A percentile compares a stretch with the other conserved stretches of the same genome.
phyloP scores from a whole-genome alignment of 2,329 filamentous ascomycete genomes.

The Clonostachys solani region DNA sequence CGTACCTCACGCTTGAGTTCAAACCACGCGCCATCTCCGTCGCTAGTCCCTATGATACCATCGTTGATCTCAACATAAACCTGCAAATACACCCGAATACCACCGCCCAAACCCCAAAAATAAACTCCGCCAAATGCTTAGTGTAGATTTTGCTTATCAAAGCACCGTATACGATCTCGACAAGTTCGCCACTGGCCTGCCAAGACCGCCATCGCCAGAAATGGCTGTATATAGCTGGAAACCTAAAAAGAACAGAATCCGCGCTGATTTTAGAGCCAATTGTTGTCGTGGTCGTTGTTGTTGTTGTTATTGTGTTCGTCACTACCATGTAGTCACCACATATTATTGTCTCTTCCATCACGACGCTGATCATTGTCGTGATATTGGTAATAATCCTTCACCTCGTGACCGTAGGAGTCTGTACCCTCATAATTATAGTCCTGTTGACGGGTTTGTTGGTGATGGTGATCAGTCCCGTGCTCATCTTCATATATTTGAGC shows the following conservation, averaged over 20 bases:
- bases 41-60: too few species aligned
- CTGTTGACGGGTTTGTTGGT: slow-evolving; percentile 12
- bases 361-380: slow-evolving; percentile 22
- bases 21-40: too few species aligned
- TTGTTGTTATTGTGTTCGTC: neutral
- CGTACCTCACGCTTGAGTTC: too few species aligned
- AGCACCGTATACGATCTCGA: too few species aligned
- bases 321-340: slow-evolving; percentile 31
- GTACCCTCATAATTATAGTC: slow-evolving; percentile 37
- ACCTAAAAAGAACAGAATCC: neutral
- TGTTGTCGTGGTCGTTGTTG: neutral
- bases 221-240: too few species aligned
- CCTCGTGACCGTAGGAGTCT: slow-evolving; percentile 27
- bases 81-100: too few species aligned
- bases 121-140: neutral
- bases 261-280: slow-evolving; percentile 1
- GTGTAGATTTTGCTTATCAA: neutral
- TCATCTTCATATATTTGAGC: slow-evolving; percentile 50
- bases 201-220: neutral
- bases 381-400: slow-evolving; percentile 35
- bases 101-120: neutral
- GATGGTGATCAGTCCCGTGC: slow-evolving; percentile 29
- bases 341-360: slow-evolving; percentile 31
- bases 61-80: too few species aligned
- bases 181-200: neutral